These are phyloP conservation scores for Hygrocybe coccinea DNA, from an alignment of 768 basidiomycete genomes.

Conservation along the genomic window DNA sequence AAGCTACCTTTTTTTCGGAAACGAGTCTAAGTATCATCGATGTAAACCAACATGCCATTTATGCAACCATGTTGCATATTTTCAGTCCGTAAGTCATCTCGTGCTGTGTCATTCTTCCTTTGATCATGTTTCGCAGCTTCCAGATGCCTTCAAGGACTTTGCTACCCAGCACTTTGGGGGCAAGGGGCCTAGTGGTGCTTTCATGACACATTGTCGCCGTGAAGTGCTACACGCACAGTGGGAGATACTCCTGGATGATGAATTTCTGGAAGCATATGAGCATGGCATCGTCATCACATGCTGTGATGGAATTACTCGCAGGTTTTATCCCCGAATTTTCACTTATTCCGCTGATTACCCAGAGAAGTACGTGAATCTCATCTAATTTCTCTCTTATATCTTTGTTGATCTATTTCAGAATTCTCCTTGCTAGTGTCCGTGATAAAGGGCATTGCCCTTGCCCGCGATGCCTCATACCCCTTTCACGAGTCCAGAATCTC, in stretches of 20 bases:
- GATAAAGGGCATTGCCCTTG: too few relatives aligned
- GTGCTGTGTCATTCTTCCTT: conserved; percentile 19
- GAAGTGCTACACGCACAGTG: conserved; percentile 6
- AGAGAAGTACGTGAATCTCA: conserved; percentile 10
- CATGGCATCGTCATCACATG: conserved; percentile 6
- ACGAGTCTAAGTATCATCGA: conserved; percentile 38
- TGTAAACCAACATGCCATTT: conserved; percentile 22
- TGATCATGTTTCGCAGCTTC: neutral
- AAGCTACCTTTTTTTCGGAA: conserved; percentile 37
- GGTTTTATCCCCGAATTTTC: conserved; percentile 19
- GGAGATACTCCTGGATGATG: conserved; percentile 2
- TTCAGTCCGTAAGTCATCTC: too few relatives aligned
- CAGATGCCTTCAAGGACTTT: conserved; percentile 6
- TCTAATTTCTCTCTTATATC: neutral
- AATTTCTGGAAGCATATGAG: conserved; percentile 5
- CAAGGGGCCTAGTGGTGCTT: neutral
- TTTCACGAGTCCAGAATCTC: too few relatives aligned
- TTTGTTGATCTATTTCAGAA: conserved; percentile 11
- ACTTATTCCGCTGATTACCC: conserved; percentile 27
- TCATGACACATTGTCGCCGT: conserved; percentile 2
- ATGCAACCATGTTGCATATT: conserved; percentile 36
- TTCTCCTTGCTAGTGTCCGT: conserved; percentile 22
- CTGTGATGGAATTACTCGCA: conserved; percentile 10
- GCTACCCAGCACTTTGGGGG: neutral
- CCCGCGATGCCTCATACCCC: too few relatives aligned